Conservation (phyloP, 2,329 filamentous ascomycete genomes). For the Aspergillus ustus region DNA sequence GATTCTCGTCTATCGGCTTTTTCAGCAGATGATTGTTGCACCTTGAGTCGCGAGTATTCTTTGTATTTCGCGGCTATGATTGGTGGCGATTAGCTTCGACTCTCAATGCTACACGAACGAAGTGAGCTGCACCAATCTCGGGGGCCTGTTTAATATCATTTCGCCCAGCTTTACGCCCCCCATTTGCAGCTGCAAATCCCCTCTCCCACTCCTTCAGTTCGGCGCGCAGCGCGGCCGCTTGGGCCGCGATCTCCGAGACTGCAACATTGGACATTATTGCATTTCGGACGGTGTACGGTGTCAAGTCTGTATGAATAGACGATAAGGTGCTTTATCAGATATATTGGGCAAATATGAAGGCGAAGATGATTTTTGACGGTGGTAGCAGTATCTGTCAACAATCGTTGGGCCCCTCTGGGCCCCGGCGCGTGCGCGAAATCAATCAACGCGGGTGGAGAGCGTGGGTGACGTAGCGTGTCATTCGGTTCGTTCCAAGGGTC, state of each 20-base stretch:
- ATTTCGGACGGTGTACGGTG: slow-evolving; percentile 19
- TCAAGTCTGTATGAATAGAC: background rate
- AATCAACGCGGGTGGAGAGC: slow-evolving; percentile 33
- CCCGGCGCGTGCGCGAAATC: slow-evolving; percentile 27
- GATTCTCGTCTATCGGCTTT: slow-evolving; percentile 23
- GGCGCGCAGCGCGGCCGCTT: slow-evolving; percentile 43
- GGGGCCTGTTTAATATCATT: slow-evolving; percentile 54
- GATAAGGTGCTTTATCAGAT: background rate
- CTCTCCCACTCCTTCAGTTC: slow-evolving; percentile 55
- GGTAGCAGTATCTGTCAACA: background rate
- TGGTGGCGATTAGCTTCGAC: background rate
- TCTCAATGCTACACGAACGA: background rate
- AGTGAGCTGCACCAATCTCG: slow-evolving; percentile 43
- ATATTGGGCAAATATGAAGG: background rate
- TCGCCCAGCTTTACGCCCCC: slow-evolving; percentile 50
- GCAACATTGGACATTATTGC: slow-evolving; percentile 34
- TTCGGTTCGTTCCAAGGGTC: background rate
- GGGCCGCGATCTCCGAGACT: slow-evolving; percentile 30
- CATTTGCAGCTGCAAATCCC: slow-evolving; percentile 47
- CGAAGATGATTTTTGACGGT: background rate
- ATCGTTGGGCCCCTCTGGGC: background rate
- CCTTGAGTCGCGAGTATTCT: slow-evolving; percentile 49
- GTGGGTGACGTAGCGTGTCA: slow-evolving; percentile 32
- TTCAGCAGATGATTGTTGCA: slow-evolving; percentile 34
- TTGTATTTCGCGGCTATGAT: slow-evolving; percentile 53